A percentile compares a stretch with the other conserved stretches of the same genome.
Conservation (phyloP, 2,329 filamentous ascomycete genomes). For the Chrysoporthe austroafricana region DNA sequence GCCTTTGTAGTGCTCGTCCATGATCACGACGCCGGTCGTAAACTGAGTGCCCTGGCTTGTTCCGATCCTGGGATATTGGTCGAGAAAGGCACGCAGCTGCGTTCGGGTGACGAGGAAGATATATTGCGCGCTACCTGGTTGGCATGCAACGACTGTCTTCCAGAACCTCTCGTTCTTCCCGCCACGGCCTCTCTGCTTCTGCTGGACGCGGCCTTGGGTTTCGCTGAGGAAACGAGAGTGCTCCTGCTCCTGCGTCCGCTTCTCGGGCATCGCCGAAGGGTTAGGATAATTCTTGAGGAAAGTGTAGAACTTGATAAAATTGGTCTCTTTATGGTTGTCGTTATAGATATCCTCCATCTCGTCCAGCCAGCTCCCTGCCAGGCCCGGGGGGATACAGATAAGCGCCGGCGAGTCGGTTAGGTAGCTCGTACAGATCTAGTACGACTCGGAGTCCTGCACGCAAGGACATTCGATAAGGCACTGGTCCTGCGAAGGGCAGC, state of each 20-base stretch:
- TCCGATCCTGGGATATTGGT: not conserved
- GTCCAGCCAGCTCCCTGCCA: not conserved
- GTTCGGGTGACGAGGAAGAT: too few species aligned
- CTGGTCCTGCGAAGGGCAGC: not conserved
- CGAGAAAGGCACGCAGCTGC: too few species aligned
- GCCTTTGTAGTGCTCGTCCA: not conserved
- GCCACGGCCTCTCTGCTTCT: too few species aligned
- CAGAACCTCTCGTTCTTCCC: too few species aligned
- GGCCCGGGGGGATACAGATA: not conserved
- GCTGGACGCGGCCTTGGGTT: too few species aligned
- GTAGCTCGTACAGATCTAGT: not conserved
- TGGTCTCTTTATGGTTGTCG: not conserved
- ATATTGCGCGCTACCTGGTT: too few species aligned
- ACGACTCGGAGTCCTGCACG: not conserved
- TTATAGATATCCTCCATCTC: not conserved
- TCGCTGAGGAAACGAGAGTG: too few species aligned
- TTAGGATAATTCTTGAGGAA: too few species aligned
- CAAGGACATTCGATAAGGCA: not conserved
- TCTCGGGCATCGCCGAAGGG: too few species aligned
- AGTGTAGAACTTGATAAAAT: too few species aligned
- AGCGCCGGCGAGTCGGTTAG: not conserved
- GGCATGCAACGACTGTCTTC: too few species aligned
- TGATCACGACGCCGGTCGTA: not conserved
- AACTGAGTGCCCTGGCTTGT: not conserved
- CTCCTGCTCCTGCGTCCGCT: too few species aligned